Base-by-base conservation (phyloP, 441 rosid genomes). In the Adansonia madagascariensis region DNA sequence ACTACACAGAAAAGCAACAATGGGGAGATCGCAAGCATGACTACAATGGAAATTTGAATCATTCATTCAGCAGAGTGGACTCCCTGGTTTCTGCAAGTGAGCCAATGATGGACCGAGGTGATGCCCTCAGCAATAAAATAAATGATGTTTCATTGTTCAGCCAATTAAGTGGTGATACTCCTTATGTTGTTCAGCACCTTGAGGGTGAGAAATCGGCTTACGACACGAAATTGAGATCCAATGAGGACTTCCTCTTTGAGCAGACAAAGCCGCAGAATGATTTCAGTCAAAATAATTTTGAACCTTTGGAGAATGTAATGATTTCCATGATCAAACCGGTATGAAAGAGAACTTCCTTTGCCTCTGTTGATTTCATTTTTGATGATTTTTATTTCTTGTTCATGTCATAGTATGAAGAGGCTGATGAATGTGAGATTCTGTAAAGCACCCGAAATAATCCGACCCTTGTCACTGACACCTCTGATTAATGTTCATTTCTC, bases 251-350 rank as follows among this genome's bases (percentile, higher is more conserved):
- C 78, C 78, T 82, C 35, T 63, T 77, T 73, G 92, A 86, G 53
- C 90, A 85, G 79, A 77, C 77, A 6, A 88, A 88, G 84, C 53
- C 89, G 20, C 88, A 82, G 8, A 86, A 84, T 82, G 83, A 82
- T 67, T 86, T 88, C 71, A 60, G 78, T 18, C 91, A 86, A 65
- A 86, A 81, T 57, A 82, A 81, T 75, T 85, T 83, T 0, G 95
- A 89, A 4, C 82, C 92, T 46, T 77, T 91, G 67, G 97, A 91
- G 69, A 97, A 90, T 60, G 83, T 95, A 49, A 79, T 91, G 94
- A 86, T 78, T 66, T 86, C 86, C 70, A 86, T 90, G 91, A 79
- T 88, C 80, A 91, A 90, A 81, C 89, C 83, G 92, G 99, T 94
- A 85, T 76, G 77, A 61, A 69, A 22, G 50, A 14, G 31, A 66